These are phyloP conservation scores for Aquilaria sinensis DNA, from an alignment of 345 rosid species.

Conservation along the genomic window DNA sequence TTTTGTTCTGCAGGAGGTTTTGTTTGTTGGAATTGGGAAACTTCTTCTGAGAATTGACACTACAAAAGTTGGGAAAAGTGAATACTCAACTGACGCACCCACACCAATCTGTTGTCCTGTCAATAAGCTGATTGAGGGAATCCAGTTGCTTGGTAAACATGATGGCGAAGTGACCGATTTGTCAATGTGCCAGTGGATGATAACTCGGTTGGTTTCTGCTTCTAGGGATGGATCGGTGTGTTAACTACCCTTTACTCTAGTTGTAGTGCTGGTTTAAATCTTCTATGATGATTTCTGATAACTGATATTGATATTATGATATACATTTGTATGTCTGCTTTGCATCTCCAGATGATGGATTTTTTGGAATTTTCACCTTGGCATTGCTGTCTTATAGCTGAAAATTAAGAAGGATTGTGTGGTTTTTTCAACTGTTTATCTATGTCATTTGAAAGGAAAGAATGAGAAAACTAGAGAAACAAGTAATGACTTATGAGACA, in stretches of 20 bases:
- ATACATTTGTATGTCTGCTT: background rate
- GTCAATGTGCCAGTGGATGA: slow-evolving; percentile 94
- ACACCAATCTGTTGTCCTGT: slow-evolving; percentile 64
- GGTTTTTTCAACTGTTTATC: too few relatives aligned
- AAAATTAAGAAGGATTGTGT: too few relatives aligned
- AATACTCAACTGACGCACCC: slow-evolving; percentile 70
- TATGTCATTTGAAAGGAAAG: too few relatives aligned
- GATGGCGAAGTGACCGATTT: slow-evolving; percentile 92
- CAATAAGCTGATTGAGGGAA: slow-evolving; percentile 63
- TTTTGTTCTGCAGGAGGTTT: slow-evolving; percentile 56
- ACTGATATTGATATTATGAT: background rate
- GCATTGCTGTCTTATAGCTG: too few relatives aligned
- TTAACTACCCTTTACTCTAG: background rate
- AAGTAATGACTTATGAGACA: too few relatives aligned
- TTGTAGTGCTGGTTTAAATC: background rate
- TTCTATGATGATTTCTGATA: slow-evolving; percentile 3
- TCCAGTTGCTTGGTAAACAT: slow-evolving; percentile 82
- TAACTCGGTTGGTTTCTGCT: slow-evolving; percentile 77
- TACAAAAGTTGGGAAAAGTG: slow-evolving; percentile 59
- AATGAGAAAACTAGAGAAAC: too few relatives aligned
- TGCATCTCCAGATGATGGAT: background rate
- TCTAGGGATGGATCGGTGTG: slow-evolving; percentile 87
- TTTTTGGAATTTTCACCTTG: background rate
- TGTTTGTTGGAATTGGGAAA: slow-evolving; percentile 76
- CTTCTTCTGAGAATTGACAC: slow-evolving; percentile 65